Evolutionary conservation across 2,329 filamentous ascomycete genomes (phyloP), one percentile per base, ranked within the genome.

Genomic region (Pyrenophora teres): DNA sequence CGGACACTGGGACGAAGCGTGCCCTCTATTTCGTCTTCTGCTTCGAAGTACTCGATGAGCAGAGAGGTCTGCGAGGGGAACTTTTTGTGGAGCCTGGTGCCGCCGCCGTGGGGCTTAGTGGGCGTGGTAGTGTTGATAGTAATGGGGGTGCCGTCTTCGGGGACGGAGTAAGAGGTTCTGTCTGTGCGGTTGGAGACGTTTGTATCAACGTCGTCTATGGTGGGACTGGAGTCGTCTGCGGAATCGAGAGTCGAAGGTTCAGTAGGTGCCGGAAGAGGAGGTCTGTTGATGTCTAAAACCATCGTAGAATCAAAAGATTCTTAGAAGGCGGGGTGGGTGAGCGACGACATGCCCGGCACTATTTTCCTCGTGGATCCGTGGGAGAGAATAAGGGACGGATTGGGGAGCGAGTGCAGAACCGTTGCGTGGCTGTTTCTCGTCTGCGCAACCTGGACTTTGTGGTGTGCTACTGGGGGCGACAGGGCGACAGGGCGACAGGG

Each of bases 11-110:
- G 92, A 63, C 89, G 87, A 64, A 88, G 87, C 63, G 85, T 83
- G 30, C 80, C 77, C 67, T 76, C 81, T 67, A 75, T 80, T 64
- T 80, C 80, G 73, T 90, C 92, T 57, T 87, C 85, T 62, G 86
- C 89, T 76, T 96, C 92, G 68, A 95, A 97, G 75, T 96, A 96
- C 77, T 97, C 92, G 67, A 97, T 97, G 65, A 97, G 81, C 61
- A 97, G 81, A 50, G 90, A 95, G 32, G 92, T 96, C 77, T 96
- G 92, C 39, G 90, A 96, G 68, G 78, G 74, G 71, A 74, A 80
- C 75, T 79, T 79, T 51, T 83, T 76, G 74, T 73, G 59, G 76
- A 81, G 40, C 38, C 37, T 32, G 15, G 15, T 15, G 41, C 40
- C 54, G 76, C 71, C 81, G 72, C 85, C 87, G 64, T 76, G 85